phyloP scores from a whole-genome alignment of 2,329 filamentous ascomycete genomes.

The Aspergillus sp. region DNA sequence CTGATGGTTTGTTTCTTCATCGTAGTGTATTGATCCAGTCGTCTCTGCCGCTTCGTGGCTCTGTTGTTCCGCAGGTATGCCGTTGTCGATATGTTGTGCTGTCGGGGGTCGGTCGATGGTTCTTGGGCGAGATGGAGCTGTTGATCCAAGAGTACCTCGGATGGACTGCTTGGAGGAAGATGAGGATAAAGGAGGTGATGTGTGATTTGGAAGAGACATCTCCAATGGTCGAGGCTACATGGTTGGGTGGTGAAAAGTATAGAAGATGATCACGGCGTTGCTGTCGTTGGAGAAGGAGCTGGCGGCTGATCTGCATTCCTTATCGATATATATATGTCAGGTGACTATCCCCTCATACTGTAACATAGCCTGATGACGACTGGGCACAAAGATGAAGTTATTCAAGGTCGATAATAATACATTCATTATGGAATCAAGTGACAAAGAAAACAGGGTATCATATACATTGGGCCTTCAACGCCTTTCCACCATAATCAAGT shows the following conservation, averaged over 20 bases:
- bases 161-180: conserved; percentile 25
- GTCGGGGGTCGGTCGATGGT: conserved; percentile 14
- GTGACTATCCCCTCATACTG: too few species aligned
- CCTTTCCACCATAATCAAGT: background rate
- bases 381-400: too few species aligned
- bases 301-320: too few species aligned
- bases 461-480: conserved; percentile 3
- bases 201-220: conserved; percentile 32
- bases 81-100: conserved; percentile 7
- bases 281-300: too few species aligned
- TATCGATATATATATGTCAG: too few species aligned
- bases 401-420: background rate
- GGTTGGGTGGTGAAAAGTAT: conserved; percentile 1
- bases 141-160: conserved; percentile 8
- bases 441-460: conserved; percentile 10
- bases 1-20: conserved; percentile 11
- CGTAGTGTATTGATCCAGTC: conserved; percentile 1
- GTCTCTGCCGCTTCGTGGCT: conserved; percentile 6
- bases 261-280: too few species aligned
- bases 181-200: conserved; percentile 16
- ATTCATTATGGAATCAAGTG: too few species aligned
- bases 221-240: conserved; percentile 26
- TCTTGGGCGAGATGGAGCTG: conserved; percentile 13
- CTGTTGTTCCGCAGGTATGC: conserved; percentile 6
- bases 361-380: too few species aligned